Evolutionary conservation across 2,329 filamentous ascomycete species (phyloP).

Genomic region (Pestalotiopsis sp.): DNA sequence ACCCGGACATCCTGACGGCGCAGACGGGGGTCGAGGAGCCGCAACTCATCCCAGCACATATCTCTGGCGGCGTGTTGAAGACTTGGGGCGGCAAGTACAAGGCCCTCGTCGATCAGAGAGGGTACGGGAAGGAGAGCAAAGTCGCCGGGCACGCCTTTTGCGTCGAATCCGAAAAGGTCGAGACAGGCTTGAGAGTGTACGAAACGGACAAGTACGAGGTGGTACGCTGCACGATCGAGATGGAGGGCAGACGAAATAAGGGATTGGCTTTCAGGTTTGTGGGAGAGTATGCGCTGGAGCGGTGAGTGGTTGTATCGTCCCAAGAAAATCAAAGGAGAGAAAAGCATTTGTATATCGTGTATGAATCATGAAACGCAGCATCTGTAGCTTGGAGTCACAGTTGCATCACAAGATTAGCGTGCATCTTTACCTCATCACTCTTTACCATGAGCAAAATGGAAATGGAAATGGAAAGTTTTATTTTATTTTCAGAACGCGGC

Average conservation of each 20-base stretch:
- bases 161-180: background rate
- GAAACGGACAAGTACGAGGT: background rate
- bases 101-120: background rate
- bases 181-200: background rate
- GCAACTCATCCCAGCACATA: background rate
- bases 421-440: too few relatives aligned
- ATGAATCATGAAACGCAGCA: background rate
- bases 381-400: background rate
- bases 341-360: too few relatives aligned
- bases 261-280: background rate
- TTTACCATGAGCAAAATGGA: too few relatives aligned
- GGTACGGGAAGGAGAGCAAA: too few relatives aligned
- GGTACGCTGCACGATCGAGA: background rate
- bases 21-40: constrained; percentile 25
- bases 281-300: background rate
- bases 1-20: constrained; percentile 29
- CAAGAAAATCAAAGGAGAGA: too few relatives aligned
- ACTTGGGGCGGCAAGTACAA: background rate
- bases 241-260: background rate
- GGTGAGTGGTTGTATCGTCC: background rate
- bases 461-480: background rate
- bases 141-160: background rate
- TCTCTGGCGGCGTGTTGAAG: background rate
- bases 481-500: too few relatives aligned
- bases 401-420: too few relatives aligned